Conservation (phyloP, 2,329 filamentous ascomycete genomes). For the Cytospora piceae region DNA sequence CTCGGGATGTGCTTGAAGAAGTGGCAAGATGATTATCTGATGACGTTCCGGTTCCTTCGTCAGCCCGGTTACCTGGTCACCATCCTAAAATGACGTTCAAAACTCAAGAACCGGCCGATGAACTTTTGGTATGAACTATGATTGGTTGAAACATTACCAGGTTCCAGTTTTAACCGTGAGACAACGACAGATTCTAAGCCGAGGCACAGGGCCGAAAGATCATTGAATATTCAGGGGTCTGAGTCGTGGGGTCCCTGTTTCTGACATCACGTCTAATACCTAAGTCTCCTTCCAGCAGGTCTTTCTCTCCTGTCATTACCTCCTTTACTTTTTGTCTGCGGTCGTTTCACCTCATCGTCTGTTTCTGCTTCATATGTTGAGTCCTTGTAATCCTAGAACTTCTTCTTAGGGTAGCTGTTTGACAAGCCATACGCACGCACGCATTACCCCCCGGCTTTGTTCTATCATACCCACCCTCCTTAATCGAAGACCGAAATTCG, state of each 20-base stretch:
- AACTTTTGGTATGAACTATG: not conserved
- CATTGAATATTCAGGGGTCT: not conserved
- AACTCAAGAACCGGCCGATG: not conserved
- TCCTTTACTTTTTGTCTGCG: not conserved
- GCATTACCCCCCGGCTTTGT: not conserved
- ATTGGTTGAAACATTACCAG: not conserved
- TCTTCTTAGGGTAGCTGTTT: not conserved
- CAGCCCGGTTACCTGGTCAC: not conserved
- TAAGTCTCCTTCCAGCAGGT: not conserved
- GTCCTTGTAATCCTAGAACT: not conserved
- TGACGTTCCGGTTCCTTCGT: not conserved
- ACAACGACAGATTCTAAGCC: not conserved
- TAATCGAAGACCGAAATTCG: not conserved
- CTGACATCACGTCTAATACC: not conserved
- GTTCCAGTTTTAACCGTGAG: not conserved
- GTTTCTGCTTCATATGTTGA: not conserved
- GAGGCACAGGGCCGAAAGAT: not conserved
- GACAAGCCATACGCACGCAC: not conserved
- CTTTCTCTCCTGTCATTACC: not conserved
- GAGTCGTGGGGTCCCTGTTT: not conserved
- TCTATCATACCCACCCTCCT: not conserved
- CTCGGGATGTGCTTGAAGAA: not conserved
- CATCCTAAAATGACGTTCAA: not conserved
- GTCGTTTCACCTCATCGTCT: not conserved
- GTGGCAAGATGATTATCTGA: not conserved